Evolutionary conservation across 805 yeast species (phyloP), one percentile per base, ranked within the genome.

Genomic region (Saccharomycopsis vini): DNA sequence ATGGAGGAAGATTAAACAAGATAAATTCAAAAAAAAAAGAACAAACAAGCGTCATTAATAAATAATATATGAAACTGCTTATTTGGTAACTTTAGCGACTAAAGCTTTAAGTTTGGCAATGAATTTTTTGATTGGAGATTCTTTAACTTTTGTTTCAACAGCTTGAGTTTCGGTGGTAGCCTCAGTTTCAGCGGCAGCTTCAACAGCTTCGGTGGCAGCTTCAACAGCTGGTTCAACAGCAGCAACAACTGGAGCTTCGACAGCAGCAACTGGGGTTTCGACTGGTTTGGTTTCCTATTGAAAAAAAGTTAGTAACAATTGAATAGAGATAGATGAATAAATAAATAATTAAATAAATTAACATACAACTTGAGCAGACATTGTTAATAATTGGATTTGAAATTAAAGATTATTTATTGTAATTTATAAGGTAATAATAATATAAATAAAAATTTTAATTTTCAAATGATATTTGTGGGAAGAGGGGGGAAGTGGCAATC

Each of bases 1-100:
- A 24, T 24, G 6, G 10, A 7, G 10, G 28, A 24, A 7, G 6
- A 24, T 30, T 30, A 13, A 9, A 15, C 16, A 30, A 5, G 7
- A 30, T 9, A 9, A 30, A 5, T 15, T 5, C 16, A 9, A 15
- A 30, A 30, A 9, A 9, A 30, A 30, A 30, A 7, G 33, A 15
- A 30, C n/a, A 30, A 34, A 34, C 38, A 34, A 34, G 21, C 39
- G 19, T n/a, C n/a, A 36, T 9, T 36, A 13, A 36, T 12, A 18
- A 37, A n/a, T 15, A 13, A 24, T 21, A 12, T 12, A 21, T 12
- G 12, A 22, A 20, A 20, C 7, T 28, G 24, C 5, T 39, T 45
- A 42, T 42, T 45, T 42, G 31, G 46, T 45, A 29, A 48, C 49
- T 32, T 45, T 45, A 23, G 49, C 43, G 26, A 48, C 49, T 28